Conservation (phyloP, 495 filamentous ascomycete genomes). For the Lepidopterella palustris region DNA sequence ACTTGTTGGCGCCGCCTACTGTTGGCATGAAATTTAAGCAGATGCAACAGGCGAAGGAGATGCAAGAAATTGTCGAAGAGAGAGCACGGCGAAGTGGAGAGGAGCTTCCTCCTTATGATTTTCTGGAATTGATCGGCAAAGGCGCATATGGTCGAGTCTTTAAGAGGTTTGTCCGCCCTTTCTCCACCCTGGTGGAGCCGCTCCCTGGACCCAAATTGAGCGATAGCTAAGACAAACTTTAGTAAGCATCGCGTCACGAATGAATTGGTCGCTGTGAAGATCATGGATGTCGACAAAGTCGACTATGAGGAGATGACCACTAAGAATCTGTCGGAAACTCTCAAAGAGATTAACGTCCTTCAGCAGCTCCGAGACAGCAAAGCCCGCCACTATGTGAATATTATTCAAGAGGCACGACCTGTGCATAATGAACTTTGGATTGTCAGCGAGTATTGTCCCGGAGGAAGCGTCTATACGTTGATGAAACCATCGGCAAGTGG, state of each 20-base stretch:
- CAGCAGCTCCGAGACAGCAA: constrained; percentile 75
- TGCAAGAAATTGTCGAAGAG: constrained; percentile 51
- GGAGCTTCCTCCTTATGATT: constrained; percentile 56
- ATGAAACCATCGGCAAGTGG: constrained; percentile 41
- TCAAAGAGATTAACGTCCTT: constrained; percentile 83
- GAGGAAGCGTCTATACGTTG: constrained; percentile 88
- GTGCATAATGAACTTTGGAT: constrained; percentile 90
- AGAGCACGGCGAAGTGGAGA: constrained; percentile 28
- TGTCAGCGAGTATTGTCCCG: constrained; percentile 90
- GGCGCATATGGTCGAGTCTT: constrained; percentile 94
- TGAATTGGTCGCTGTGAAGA: constrained; percentile 81
- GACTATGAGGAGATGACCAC: constrained; percentile 66
- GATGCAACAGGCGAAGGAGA: constrained; percentile 93
- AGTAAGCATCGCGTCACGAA: constrained; percentile 52
- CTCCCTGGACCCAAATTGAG: not conserved
- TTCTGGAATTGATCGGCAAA: constrained; percentile 89
- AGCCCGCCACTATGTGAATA: constrained; percentile 79
- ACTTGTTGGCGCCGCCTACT: constrained; percentile 16
- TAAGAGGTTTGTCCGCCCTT: constrained; percentile 54
- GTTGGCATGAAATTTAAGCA: constrained; percentile 54
- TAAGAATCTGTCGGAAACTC: constrained; percentile 74
- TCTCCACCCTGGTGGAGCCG: not conserved
- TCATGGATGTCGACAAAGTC: constrained; percentile 85
- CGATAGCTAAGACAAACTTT: not conserved
- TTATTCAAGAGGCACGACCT: constrained; percentile 77